Evolutionary conservation across 1,284 basidiomycete genomes (phyloP).

Genomic region (Malassezia caprae): DNA sequence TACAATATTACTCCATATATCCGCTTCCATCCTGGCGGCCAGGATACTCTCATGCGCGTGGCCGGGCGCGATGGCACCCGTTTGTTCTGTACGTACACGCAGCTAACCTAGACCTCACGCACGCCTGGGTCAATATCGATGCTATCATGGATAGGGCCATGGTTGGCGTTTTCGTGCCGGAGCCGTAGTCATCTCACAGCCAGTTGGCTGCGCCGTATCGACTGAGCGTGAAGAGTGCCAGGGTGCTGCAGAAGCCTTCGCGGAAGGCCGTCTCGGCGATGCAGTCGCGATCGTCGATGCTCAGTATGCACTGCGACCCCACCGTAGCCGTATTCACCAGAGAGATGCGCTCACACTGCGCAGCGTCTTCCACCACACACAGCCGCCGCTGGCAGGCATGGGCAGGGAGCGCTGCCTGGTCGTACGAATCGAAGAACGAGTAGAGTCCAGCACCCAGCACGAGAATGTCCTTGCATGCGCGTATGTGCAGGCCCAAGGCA

Average conservation of each 20-base stretch:
- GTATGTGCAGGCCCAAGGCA: constrained; percentile 29
- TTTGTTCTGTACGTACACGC: constrained; percentile 65
- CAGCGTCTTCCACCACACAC: constrained; percentile 21
- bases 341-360: constrained; percentile 14
- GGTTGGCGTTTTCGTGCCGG: constrained; percentile 70
- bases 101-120: constrained; percentile 47
- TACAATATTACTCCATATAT: constrained; percentile 94
- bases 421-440: constrained; percentile 36
- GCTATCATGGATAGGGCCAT: constrained; percentile 84
- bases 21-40: constrained; percentile 85
- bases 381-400: constrained; percentile 30
- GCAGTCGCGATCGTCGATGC: constrained; percentile 20
- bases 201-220: not conserved
- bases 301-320: constrained; percentile 26
- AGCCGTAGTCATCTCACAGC: not conserved
- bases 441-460: constrained; percentile 33
- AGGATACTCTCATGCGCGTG: constrained; percentile 84
- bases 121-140: constrained; percentile 87
- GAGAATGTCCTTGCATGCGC: constrained; percentile 18
- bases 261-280: constrained; percentile 20
- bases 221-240: constrained; percentile 15
- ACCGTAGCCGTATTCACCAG: constrained; percentile 31
- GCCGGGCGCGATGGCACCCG: constrained; percentile 89
- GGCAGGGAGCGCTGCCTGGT: constrained; percentile 19
- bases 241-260: constrained; percentile 32